Evolutionary conservation across 441 rosid species (phyloP).

Genomic region (Adansonia gregorii): DNA sequence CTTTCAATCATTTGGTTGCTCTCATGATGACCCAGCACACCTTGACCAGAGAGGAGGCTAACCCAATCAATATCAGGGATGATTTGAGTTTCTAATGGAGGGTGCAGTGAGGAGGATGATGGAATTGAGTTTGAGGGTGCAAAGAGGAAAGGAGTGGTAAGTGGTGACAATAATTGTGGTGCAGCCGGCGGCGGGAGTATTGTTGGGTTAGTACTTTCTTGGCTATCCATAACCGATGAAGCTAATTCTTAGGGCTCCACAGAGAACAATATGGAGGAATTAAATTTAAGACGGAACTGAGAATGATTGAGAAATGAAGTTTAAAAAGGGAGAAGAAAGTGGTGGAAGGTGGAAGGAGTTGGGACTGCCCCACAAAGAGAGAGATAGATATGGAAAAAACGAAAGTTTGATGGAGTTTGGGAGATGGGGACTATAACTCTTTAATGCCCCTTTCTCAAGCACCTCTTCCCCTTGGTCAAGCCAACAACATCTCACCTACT

Average conservation of each 20-base stretch:
- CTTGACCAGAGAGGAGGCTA: constrained; percentile 48
- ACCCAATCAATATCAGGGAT: constrained; percentile 61
- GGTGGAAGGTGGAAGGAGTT: constrained; percentile 44
- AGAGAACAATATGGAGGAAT: constrained; percentile 11
- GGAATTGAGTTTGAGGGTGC: constrained; percentile 24
- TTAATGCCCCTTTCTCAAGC: constrained; percentile 22
- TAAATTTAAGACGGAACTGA: constrained; percentile 23
- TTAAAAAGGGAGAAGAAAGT: constrained; percentile 23
- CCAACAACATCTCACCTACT: constrained; percentile 69
- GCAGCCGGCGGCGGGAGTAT: constrained; percentile 24
- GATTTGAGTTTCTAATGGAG: constrained; percentile 31
- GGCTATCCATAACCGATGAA: constrained; percentile 43
- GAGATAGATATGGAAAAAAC: background rate
- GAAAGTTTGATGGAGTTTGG: constrained; percentile 16
- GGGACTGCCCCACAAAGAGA: constrained; percentile 45
- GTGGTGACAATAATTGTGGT: constrained; percentile 25
- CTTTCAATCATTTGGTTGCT: constrained; percentile 28
- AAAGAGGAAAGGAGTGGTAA: constrained; percentile 33
- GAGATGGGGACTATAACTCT: constrained; percentile 13
- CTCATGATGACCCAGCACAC: constrained; percentile 11
- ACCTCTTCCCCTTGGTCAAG: constrained; percentile 33
- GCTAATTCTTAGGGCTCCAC: constrained; percentile 21
- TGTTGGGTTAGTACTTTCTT: constrained; percentile 29
- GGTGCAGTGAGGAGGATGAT: constrained; percentile 25
- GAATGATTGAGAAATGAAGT: constrained; percentile 29